These are phyloP conservation scores for Magnolia changhungtana DNA, from an alignment of 164 flowering plant genomes.

Conservation along the genomic window DNA sequence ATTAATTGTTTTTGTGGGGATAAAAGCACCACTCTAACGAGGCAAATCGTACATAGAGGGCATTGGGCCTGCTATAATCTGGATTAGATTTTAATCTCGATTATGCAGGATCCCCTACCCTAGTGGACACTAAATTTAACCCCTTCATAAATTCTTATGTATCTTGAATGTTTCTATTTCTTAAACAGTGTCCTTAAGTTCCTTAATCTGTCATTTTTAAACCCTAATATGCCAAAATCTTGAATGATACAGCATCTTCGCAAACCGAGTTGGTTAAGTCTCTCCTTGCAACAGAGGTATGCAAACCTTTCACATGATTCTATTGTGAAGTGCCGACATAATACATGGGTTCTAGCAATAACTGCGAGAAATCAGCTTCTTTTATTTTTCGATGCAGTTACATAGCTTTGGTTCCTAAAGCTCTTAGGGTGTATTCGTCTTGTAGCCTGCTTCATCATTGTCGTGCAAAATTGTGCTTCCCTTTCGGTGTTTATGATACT, in stretches of 20 bases:
- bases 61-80: no score
- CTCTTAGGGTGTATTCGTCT: no score
- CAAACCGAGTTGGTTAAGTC: conserved; percentile 73
- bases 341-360: neutral
- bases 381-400: neutral
- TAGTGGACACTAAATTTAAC: no score
- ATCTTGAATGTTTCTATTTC: neutral
- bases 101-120: no score
- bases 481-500: neutral
- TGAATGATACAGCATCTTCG: conserved; percentile 64
- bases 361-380: neutral
- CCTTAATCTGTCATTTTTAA: neutral
- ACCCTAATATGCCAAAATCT: neutral
- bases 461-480: no score
- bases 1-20: no score
- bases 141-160: neutral
- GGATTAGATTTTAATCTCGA: no score
- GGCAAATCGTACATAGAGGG: no score
- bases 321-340: neutral
- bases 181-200: neutral
- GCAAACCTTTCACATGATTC: neutral
- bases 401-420: neutral
- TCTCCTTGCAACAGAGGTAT: conserved; percentile 92
- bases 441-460: no score
- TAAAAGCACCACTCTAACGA: no score